A percentile compares a stretch with the other conserved stretches of the same genome.
Evolutionary conservation across 192 early-diverging fungal genomes (phyloP).

Genomic region (Coemansia asiatica): DNA sequence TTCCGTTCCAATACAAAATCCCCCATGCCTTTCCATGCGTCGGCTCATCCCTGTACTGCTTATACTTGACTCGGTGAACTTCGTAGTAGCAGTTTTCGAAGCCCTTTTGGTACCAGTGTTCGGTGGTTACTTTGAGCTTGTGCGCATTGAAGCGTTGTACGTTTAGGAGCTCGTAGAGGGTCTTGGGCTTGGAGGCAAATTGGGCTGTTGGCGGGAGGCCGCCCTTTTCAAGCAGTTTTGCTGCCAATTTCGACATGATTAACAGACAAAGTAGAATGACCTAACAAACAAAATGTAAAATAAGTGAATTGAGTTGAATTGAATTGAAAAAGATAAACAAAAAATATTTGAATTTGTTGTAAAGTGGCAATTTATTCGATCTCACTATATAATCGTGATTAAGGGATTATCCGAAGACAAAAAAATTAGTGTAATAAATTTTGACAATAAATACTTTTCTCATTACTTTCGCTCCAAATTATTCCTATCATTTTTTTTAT

Average conservation of each 20-base stretch:
- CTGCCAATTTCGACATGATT: conserved; percentile 26
- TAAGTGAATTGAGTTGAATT: too few relatives aligned
- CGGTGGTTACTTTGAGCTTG: conserved; percentile 34
- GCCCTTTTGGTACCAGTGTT: conserved; percentile 45
- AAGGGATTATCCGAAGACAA: too few relatives aligned
- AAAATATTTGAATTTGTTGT: too few relatives aligned
- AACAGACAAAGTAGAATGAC: neutral
- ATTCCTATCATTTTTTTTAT: neutral
- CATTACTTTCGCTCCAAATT: neutral
- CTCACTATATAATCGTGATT: too few relatives aligned
- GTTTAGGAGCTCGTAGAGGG: conserved; percentile 43
- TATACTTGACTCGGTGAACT: conserved; percentile 37
- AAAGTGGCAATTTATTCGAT: too few relatives aligned
- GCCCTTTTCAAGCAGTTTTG: conserved; percentile 28
- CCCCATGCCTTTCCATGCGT: conserved; percentile 52
- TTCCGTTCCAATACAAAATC: conserved; percentile 38
- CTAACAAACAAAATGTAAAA: neutral
- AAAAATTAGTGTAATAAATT: too few relatives aligned
- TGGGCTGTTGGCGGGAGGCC: conserved; percentile 14
- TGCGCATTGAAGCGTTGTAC: conserved; percentile 32
- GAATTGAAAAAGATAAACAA: too few relatives aligned
- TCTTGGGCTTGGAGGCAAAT: conserved; percentile 35
- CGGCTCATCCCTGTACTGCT: conserved; percentile 26
- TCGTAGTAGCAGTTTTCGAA: conserved; percentile 43
- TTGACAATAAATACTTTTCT: too few relatives aligned